Conservation (phyloP, 139 green algal species). For the Eudorina sp. region DNA sequence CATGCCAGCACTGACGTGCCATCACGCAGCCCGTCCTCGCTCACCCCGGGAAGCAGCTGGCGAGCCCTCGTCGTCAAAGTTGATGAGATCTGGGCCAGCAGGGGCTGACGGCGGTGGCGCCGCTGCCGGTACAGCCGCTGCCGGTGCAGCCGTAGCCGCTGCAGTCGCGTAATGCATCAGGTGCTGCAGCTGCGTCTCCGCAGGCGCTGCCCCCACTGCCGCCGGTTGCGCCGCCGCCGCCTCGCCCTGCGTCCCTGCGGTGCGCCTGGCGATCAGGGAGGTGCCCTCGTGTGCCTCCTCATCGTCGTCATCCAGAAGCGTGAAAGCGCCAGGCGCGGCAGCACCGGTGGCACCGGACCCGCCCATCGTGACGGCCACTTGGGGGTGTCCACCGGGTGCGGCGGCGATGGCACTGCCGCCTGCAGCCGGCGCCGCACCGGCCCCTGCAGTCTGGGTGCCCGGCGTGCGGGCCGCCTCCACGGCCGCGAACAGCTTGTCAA, state of each 20-base stretch:
- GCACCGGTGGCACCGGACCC: neutral
- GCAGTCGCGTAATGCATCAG: neutral
- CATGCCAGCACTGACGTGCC: too few species aligned
- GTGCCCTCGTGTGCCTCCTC: slow-evolving; percentile 13
- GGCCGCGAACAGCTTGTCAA: slow-evolving; percentile 35
- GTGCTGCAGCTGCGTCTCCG: neutral
- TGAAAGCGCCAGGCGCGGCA: neutral
- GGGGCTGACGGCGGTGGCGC: neutral
- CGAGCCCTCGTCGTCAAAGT: slow-evolving; percentile 17
- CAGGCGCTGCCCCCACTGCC: neutral
- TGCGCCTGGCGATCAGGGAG: slow-evolving; percentile 7
- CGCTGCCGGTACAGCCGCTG: too few species aligned
- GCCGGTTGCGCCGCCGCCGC: neutral
- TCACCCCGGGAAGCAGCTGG: too few species aligned
- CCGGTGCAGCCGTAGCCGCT: too few species aligned
- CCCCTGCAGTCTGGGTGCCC: neutral
- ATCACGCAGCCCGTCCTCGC: too few species aligned
- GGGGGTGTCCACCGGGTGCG: too few species aligned
- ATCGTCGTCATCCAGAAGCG: slow-evolving; percentile 38
- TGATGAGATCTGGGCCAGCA: slow-evolving; percentile 22
- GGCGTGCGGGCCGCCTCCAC: neutral
- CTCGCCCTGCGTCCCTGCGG: neutral
- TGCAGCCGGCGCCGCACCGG: neutral
- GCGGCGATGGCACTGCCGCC: neutral
- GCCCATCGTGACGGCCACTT: neutral